phyloP scores from a whole-genome alignment of 148 eudicot genomes.

The Cornus florida region DNA sequence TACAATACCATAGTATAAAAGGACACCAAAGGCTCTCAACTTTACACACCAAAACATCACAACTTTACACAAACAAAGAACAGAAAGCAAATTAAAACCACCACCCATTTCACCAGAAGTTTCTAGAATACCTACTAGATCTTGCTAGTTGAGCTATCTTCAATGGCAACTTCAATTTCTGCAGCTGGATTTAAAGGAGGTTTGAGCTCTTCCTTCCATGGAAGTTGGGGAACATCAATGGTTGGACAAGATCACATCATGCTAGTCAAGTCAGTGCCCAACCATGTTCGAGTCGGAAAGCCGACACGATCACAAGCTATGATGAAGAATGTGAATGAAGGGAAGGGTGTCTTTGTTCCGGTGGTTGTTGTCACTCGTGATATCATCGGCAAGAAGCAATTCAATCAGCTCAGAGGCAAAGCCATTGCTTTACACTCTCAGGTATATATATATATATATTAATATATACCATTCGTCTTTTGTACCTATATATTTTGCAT shows the following conservation, averaged over 20 bases:
- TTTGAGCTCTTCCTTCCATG: slow-evolving; percentile 43
- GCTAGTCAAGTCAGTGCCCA: slow-evolving; percentile 38
- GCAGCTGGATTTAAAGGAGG: slow-evolving; percentile 39
- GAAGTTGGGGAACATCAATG: slow-evolving; percentile 43
- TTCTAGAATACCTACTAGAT: neutral
- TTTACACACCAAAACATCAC: slow-evolving; percentile 13
- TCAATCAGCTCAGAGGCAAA: slow-evolving; percentile 95
- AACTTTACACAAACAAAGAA: slow-evolving; percentile 5
- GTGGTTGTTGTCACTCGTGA: slow-evolving; percentile 67
- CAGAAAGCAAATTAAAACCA: neutral
- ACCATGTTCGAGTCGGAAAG: slow-evolving; percentile 35
- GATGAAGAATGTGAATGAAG: slow-evolving; percentile 92
- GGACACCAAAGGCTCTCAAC: too few relatives aligned
- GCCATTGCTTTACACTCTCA: slow-evolving; percentile 97
- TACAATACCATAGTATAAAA: too few relatives aligned
- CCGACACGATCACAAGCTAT: slow-evolving; percentile 49
- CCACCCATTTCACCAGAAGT: neutral
- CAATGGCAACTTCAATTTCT: slow-evolving; percentile 52
- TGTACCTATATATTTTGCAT: too few relatives aligned
- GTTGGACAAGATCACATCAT: slow-evolving; percentile 56
- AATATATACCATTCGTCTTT: too few relatives aligned
- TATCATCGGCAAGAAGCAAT: slow-evolving; percentile 74
- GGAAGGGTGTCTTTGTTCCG: slow-evolving; percentile 91
- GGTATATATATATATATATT: slow-evolving; percentile 29
- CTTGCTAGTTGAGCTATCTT: neutral